Conservation (phyloP, 805 yeast genomes). For the Hanseniaspora lachancei region DNA sequence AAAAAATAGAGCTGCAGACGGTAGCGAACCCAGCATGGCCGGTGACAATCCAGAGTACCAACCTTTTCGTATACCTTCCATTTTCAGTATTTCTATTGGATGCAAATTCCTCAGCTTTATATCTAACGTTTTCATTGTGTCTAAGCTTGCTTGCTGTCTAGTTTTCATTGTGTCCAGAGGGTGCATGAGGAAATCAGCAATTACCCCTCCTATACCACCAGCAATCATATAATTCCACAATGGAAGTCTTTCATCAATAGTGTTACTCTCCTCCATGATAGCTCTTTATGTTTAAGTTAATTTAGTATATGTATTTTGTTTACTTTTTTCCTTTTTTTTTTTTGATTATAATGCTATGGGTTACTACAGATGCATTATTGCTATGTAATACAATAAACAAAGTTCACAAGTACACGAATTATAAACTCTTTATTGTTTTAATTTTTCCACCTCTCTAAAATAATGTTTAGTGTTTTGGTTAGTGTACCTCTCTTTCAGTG, state of each 20-base stretch:
- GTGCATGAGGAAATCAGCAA: conserved; percentile 89
- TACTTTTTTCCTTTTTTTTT: not conserved
- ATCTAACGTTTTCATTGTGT: conserved; percentile 10
- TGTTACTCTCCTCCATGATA: not conserved
- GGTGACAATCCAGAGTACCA: conserved; percentile 87
- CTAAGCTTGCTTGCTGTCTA: conserved; percentile 68
- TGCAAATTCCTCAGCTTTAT: conserved; percentile 10
- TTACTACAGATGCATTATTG: conserved; percentile 2
- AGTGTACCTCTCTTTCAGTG: no score
- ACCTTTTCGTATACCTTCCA: conserved; percentile 79
- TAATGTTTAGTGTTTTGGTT: no score
- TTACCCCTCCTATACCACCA: conserved; percentile 88
- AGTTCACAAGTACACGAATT: not conserved
- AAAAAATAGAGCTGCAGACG: conserved; percentile 88
- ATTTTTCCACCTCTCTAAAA: not conserved
- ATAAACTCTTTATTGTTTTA: not conserved
- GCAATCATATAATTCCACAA: conserved; percentile 58
- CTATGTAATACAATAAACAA: not conserved
- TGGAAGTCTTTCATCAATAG: conserved; percentile 22
- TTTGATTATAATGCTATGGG: not conserved
- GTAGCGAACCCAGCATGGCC: conserved; percentile 84
- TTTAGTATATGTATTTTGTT: not conserved
- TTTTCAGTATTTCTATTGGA: conserved; percentile 46
- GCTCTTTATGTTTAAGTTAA: not conserved
- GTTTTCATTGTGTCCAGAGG: conserved; percentile 94